Conservation (phyloP, 768 basidiomycete genomes). For the Lactarius trivialis region DNA sequence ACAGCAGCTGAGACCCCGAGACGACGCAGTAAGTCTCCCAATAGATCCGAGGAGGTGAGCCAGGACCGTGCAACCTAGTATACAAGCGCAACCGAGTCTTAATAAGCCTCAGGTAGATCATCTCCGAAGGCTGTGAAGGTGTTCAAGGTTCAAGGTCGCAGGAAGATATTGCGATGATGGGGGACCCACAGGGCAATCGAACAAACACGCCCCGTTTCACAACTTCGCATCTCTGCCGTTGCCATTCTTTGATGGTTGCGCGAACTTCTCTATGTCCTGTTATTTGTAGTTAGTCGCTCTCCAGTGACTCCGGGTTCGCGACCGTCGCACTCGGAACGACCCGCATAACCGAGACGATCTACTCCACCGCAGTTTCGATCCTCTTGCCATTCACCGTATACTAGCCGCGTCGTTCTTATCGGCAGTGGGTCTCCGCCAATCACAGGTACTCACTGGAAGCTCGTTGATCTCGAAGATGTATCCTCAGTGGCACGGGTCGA, state of each 20-base stretch:
- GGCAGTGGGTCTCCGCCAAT: not conserved
- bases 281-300: slow-evolving; percentile 62
- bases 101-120: too few species aligned
- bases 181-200: not conserved
- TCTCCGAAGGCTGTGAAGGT: too few species aligned
- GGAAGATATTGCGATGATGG: not conserved
- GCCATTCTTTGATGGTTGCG: not conserved
- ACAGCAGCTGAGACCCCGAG: too few species aligned
- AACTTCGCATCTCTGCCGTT: slow-evolving; percentile 34
- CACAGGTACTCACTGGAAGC: slow-evolving; percentile 51
- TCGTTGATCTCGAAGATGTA: slow-evolving; percentile 58
- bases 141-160: too few species aligned
- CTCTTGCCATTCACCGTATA: too few species aligned
- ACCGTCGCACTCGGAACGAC: slow-evolving; percentile 71
- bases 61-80: too few species aligned
- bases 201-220: not conserved
- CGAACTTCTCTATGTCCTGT: slow-evolving; percentile 47
- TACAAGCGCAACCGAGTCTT: slow-evolving; percentile 47
- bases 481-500: slow-evolving; percentile 71
- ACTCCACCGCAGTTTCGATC: slow-evolving; percentile 66
- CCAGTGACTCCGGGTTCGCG: slow-evolving; percentile 63
- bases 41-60: too few species aligned
- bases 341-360: slow-evolving; percentile 53
- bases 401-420: not conserved
- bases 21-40: too few species aligned